Percentiles rank a stretch among this genome's conserved stretches.
These are phyloP conservation scores for Suhomyces anneliseae DNA, from an alignment of 1,139 yeast genomes.

Conservation along the genomic window DNA sequence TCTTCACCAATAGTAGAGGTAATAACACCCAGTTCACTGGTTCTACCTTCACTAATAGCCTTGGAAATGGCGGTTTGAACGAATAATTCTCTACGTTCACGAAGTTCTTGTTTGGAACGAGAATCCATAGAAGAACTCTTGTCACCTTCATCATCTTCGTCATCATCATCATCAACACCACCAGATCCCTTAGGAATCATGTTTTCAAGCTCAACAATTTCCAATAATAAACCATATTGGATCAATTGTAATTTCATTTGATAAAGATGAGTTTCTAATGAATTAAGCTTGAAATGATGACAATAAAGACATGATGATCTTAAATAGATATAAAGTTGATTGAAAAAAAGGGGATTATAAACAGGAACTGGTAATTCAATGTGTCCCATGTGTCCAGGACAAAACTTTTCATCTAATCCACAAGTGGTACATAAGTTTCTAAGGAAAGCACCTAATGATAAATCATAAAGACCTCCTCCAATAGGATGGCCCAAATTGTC, in stretches of 20 bases:
- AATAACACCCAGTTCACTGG: slow-evolving; percentile 63
- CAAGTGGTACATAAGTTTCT: slow-evolving; percentile 91
- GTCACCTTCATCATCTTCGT: slow-evolving; percentile 24
- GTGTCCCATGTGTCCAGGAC: slow-evolving; percentile 99
- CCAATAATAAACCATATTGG: slow-evolving; percentile 86
- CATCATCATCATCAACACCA: slow-evolving; percentile 19
- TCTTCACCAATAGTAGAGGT: slow-evolving; percentile 88
- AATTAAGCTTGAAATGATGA: slow-evolving; percentile 73
- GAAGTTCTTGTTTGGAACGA: slow-evolving; percentile 47
- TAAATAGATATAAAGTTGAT: slow-evolving; percentile 80
- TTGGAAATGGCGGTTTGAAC: slow-evolving; percentile 68
- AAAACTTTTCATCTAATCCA: slow-evolving; percentile 89
- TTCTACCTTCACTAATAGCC: slow-evolving; percentile 79
- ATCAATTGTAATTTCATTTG: slow-evolving; percentile 78
- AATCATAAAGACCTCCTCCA: slow-evolving; percentile 89
- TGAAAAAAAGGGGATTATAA: slow-evolving; percentile 91
- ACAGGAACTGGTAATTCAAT: slow-evolving; percentile 95
- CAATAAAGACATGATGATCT: slow-evolving; percentile 89
- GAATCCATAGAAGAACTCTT: slow-evolving; percentile 31
- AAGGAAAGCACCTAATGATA: slow-evolving; percentile 90
- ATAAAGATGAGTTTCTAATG: slow-evolving; percentile 69
- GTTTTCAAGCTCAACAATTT: slow-evolving; percentile 70
- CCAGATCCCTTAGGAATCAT: slow-evolving; percentile 41
- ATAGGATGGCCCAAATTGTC: slow-evolving; percentile 97
- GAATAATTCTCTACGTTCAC: slow-evolving; percentile 62